Evolutionary conservation across 2,329 filamentous ascomycete species (phyloP), one percentile per base, ranked within the genome.

Genomic region (Didymella sp.): DNA sequence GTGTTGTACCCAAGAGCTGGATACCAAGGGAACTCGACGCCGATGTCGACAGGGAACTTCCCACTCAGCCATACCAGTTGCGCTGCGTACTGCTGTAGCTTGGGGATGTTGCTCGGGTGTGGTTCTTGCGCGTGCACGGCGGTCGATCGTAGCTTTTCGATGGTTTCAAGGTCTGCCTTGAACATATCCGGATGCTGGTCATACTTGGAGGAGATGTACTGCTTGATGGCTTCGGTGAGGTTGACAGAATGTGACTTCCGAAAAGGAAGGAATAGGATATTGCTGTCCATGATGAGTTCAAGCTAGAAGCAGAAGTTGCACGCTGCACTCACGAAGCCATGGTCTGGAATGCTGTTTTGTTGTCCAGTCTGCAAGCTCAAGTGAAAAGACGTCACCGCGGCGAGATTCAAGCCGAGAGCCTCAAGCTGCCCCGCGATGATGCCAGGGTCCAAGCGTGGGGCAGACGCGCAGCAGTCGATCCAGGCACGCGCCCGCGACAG

Each of bases 101-200:
- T 95, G 72, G 86, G 89, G 66, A 96, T 85, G 21, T 94, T 94
- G 73, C 89, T 96, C 5, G 85, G 81, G 73, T 99, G 95, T 2
- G 95, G 87, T 73, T 99, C 95, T 58, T 89, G 86, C 2, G 95
- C 89, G 75, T 92, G 91, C 52, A 96, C 83, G n/a, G 95, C 95
- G 74, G 96, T 91, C 60, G 85, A 85, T 5, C 95, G 88, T 56
- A 98, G 80, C 45, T 86, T 82, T 73, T 98, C 92, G 70, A 99
- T 92, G 63, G 89, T 85, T 72, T 93, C 87, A 56, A 96, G 86
- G 79, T 99, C 95, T 62, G 91, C 85, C 61, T 87, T 86, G 78
- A 99, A 99, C 89, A 96, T 96, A 77, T 97, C 92, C 30, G 95
- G 94, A 74, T 96, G 94, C 76, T 99, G 95, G 77, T 98, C 94